A percentile compares a stretch with the other conserved stretches of the same genome.
These are phyloP conservation scores for Strobilomyces dryophilus DNA, from an alignment of 768 basidiomycete species.

Conservation along the genomic window DNA sequence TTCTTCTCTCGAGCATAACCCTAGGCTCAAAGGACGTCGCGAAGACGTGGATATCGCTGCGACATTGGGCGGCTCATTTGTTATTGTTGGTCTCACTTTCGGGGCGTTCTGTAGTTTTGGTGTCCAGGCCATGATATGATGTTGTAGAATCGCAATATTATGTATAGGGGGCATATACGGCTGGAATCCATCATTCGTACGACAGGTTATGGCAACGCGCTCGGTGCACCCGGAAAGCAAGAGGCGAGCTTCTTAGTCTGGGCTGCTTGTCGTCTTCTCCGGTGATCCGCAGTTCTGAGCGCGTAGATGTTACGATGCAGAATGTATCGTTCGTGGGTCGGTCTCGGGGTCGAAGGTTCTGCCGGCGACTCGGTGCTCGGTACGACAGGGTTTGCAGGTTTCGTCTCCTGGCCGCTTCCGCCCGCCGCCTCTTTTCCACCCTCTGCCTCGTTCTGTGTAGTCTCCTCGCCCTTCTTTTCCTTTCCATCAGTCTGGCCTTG, in stretches of 20 bases:
- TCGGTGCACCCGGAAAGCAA: conserved; percentile 63
- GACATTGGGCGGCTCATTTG: conserved; percentile 71
- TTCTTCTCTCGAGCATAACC: conserved; percentile 78
- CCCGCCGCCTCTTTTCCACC: conserved; percentile 30
- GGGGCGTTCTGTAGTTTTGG: conserved; percentile 83
- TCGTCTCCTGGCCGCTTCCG: conserved; percentile 24
- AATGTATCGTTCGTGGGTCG: conserved; percentile 68
- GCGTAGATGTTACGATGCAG: conserved; percentile 83
- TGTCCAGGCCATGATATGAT: conserved; percentile 63
- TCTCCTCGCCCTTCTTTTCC: conserved; percentile 15
- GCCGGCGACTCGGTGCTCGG: conserved; percentile 28
- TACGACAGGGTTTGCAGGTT: conserved; percentile 15
- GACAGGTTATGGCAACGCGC: conserved; percentile 14
- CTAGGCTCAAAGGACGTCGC: conserved; percentile 56
- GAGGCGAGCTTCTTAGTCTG: conserved; percentile 71
- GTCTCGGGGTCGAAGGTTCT: conserved; percentile 31
- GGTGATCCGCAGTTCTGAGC: conserved; percentile 75
- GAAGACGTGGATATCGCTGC: conserved; percentile 87
- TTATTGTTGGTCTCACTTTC: conserved; percentile 68
- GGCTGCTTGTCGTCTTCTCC: conserved; percentile 58
- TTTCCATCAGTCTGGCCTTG: conserved; percentile 30
- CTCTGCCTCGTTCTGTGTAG: conserved; percentile 27
- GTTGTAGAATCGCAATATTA: conserved; percentile 4
- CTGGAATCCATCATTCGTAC: neutral
- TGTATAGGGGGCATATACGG: neutral